Percentiles rank a stretch among this genome's conserved stretches.
These are phyloP conservation scores for Apophysomyces ossiformis DNA, from an alignment of 371 early-diverging fungal species.

Conservation along the genomic window DNA sequence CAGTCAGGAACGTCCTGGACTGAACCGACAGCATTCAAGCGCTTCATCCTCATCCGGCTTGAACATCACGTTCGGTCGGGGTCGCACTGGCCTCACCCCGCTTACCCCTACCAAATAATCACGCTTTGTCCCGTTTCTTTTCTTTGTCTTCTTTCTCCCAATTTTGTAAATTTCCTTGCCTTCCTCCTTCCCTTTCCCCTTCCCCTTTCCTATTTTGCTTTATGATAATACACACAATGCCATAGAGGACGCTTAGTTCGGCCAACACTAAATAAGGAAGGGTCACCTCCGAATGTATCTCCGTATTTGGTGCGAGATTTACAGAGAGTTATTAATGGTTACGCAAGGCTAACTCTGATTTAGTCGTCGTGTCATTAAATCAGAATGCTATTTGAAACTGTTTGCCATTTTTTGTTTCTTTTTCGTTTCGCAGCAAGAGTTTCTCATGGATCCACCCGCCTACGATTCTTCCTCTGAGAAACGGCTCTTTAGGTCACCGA, in stretches of 20 bases:
- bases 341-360: background rate
- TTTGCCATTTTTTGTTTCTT: background rate
- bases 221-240: background rate
- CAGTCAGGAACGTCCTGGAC: conserved; percentile 11
- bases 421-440: background rate
- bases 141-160: background rate
- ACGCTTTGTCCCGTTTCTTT: background rate
- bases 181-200: too few species aligned
- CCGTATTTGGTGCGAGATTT: conserved; percentile 1
- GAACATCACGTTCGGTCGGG: conserved; percentile 24
- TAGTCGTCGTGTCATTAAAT: background rate
- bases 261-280: conserved; percentile 4
- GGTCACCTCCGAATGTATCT: background rate
- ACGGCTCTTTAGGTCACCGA: background rate
- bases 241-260: background rate
- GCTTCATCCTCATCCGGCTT: conserved; percentile 30
- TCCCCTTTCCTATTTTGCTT: background rate
- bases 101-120: conserved; percentile 8
- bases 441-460: background rate
- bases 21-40: conserved; percentile 26
- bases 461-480: background rate
- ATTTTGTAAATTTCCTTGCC: background rate
- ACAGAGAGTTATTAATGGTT: background rate
- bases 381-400: background rate
- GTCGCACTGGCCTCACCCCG: conserved; percentile 16